A percentile compares a stretch with the other conserved stretches of the same genome.
Conservation (phyloP, 441 rosid genomes). For the Hypseocharis bilobata region DNA sequence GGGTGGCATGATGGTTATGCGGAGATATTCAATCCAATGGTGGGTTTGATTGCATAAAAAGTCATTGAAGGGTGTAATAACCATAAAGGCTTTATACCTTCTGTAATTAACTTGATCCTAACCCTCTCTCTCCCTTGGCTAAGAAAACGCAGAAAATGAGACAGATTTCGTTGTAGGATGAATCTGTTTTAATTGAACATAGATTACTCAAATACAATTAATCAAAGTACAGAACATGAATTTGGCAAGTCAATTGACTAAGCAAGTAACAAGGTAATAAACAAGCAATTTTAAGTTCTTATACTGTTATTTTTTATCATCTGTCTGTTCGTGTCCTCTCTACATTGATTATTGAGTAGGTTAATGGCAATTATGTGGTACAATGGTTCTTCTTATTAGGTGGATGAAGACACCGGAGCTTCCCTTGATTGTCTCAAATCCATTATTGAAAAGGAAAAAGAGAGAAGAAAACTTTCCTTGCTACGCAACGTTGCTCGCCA, state of each 20-base stretch:
- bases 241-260: background rate
- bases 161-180: background rate
- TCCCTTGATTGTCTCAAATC: constrained; percentile 58
- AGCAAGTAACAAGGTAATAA: constrained; percentile 1
- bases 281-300: background rate
- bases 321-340: background rate
- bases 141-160: background rate
- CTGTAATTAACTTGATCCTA: background rate
- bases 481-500: constrained; percentile 40
- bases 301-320: background rate
- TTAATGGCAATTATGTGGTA: background rate
- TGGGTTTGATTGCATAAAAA: background rate
- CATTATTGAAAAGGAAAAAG: constrained; percentile 66
- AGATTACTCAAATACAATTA: background rate
- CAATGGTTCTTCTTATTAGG: constrained; percentile 26
- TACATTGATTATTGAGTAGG: constrained; percentile 3
- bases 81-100: background rate
- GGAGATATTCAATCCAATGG: background rate
- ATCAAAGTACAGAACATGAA: background rate
- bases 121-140: background rate
- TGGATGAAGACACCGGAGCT: constrained; percentile 37
- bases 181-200: background rate
- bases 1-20: background rate
- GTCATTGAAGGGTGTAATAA: background rate
- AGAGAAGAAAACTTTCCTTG: constrained; percentile 55